Evolutionary conservation across 2,329 filamentous ascomycete genomes (phyloP), one percentile per base, ranked within the genome.

Genomic region (Exophiala dermatitidis): DNA sequence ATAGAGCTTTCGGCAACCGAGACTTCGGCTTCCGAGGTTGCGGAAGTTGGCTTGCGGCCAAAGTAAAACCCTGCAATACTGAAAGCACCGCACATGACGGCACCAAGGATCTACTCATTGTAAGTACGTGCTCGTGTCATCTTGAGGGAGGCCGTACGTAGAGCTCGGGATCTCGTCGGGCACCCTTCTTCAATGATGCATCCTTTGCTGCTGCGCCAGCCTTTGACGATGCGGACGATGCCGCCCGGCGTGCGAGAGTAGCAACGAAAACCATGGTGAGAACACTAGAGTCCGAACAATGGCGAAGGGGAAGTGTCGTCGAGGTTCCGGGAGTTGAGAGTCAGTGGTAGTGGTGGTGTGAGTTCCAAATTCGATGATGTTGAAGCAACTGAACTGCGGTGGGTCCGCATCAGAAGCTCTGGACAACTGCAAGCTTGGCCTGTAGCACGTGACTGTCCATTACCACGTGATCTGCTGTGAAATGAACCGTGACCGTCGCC

Each of bases 21-120:
- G 62, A 96, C 86, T 65, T 79, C 74, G 67, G 79, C 78, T 77
- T 97, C 90, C 65, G 89, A 95, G 64, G 83, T 90, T 57, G 88
- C 77, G 61, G 79, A 83, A 66, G 93, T 97, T 62, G 93, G 93
- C 67, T 87, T 86, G 72, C 84, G 82, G 73, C 88, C 88, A 87
- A 74, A 74, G 68, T 74, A 74, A 83, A 84, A 95, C 70, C 91
- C 91, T 63, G 88, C 91, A 65, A 93, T 83, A 67, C 84, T 84
- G 68, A 96, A 86, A 66, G 88, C 86, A 70, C 85, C 84, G 66
- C 86, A 84, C 89, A 97, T 95, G 71, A 97, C 84, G 68, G 83
- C 88, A 61, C 90, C 81, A 62, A 98, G 86, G 68, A 97, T 83
- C 93, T 97, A 66, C 45, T 55, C 28, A 33, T 34, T 2, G 47